A percentile compares a stretch with the other conserved stretches of the same genome.
These are phyloP conservation scores for Botrytis aclada DNA, from an alignment of 2,329 filamentous ascomycete species.

Conservation along the genomic window DNA sequence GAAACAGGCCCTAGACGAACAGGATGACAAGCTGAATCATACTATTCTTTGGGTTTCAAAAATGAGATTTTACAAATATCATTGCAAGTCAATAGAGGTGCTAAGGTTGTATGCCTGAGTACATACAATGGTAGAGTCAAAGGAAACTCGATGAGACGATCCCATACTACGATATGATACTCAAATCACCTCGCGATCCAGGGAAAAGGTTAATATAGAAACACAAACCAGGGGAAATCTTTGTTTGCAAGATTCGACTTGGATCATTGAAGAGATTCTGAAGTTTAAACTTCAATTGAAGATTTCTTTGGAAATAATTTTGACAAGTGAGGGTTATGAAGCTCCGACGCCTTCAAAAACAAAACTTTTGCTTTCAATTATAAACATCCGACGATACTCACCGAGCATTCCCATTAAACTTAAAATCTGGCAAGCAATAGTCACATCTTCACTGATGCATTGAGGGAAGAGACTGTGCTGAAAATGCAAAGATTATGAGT, in stretches of 20 bases:
- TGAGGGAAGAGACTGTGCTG: background rate
- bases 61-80: background rate
- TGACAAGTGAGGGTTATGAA: background rate
- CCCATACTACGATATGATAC: background rate
- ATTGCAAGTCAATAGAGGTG: background rate
- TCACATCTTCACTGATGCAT: background rate
- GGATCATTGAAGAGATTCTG: accelerated
- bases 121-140: background rate
- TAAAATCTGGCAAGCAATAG: background rate
- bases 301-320: background rate
- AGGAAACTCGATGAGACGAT: background rate
- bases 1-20: background rate
- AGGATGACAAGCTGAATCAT: background rate
- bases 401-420: background rate
- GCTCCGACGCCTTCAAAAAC: accelerated
- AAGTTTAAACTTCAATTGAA: background rate
- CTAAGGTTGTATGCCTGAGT: background rate
- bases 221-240: accelerated
- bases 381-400: background rate
- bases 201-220: too few relatives aligned
- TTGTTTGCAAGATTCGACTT: background rate
- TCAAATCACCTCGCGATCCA: background rate
- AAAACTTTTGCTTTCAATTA: too few relatives aligned
- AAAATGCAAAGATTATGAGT: background rate
- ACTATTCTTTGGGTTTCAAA: background rate